These are phyloP conservation scores for Dryadomyces quercus-mongolicae DNA, from an alignment of 2,329 filamentous ascomycete genomes.

Conservation along the genomic window DNA sequence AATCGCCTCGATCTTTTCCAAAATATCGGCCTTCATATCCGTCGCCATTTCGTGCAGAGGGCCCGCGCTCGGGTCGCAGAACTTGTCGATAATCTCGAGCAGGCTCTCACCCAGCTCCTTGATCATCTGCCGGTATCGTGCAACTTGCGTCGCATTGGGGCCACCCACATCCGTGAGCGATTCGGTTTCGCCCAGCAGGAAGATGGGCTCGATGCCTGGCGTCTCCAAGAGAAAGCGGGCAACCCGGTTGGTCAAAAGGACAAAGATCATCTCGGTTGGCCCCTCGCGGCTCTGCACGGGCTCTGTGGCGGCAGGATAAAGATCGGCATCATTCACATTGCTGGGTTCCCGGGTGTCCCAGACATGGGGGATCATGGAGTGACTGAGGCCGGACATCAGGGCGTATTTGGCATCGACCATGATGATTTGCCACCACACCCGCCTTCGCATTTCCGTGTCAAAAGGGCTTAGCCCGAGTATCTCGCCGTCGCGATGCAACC, in stretches of 20 bases:
- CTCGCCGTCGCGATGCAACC: slow-evolving; percentile 50
- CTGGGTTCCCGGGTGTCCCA: slow-evolving; percentile 45
- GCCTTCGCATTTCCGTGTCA: slow-evolving; percentile 54
- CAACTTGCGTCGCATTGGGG: slow-evolving; percentile 21
- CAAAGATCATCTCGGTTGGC: slow-evolving; percentile 50
- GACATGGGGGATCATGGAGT: slow-evolving; percentile 35
- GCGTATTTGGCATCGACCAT: slow-evolving; percentile 45
- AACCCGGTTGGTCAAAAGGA: slow-evolving; percentile 36
- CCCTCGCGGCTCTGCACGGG: slow-evolving; percentile 39
- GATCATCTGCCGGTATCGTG: slow-evolving; percentile 29
- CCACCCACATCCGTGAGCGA: slow-evolving; percentile 14
- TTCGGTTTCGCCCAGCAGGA: slow-evolving; percentile 31
- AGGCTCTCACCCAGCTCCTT: slow-evolving; percentile 30
- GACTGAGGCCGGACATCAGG: slow-evolving; percentile 43
- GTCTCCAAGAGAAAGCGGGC: slow-evolving; percentile 35
- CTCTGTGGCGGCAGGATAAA: slow-evolving; percentile 40
- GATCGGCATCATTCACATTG: slow-evolving; percentile 47
- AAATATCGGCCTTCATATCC: slow-evolving; percentile 33
- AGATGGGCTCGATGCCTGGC: slow-evolving; percentile 35
- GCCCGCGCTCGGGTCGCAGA: slow-evolving; percentile 38
- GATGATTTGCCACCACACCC: slow-evolving; percentile 55
- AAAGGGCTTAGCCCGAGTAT: slow-evolving; percentile 44
- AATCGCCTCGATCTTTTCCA: slow-evolving; percentile 36
- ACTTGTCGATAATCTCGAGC: slow-evolving; percentile 32
- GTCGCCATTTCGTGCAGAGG: slow-evolving; percentile 38